A percentile compares a stretch with the other conserved stretches of the same genome.
phyloP scores from a whole-genome alignment of 2,329 filamentous ascomycete species.

The Elsinoe arachidis region DNA sequence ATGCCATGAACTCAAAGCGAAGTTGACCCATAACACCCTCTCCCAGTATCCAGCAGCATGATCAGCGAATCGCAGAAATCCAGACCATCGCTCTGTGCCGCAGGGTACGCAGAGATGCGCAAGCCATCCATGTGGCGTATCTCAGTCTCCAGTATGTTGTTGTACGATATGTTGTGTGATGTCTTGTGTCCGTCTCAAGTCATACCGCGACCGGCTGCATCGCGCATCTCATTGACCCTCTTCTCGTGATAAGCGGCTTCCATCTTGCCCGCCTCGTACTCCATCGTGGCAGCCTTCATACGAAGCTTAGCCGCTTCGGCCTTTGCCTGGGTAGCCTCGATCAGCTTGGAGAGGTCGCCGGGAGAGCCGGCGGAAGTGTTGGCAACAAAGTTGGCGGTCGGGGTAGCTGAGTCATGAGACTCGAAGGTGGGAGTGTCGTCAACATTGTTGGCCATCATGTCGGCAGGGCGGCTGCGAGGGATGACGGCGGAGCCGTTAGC shows the following conservation, averaged over 20 bases:
- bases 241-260: not conserved
- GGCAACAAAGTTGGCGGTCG: not conserved
- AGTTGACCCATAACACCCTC: not conserved
- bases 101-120: no score
- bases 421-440: not conserved
- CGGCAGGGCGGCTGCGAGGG: not conserved
- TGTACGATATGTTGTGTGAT: not conserved
- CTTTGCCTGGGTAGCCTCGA: slow-evolving; percentile 11
- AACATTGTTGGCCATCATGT: not conserved
- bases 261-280: not conserved
- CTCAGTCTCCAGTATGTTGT: not conserved
- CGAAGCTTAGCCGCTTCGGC: slow-evolving; percentile 6
- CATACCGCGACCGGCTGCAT: not conserved
- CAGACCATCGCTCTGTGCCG: no score
- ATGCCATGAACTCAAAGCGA: not conserved
- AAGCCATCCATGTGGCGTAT: not conserved
- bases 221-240: not conserved
- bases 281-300: not conserved
- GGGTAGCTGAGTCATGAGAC: not conserved
- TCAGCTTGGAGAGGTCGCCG: slow-evolving; percentile 6
- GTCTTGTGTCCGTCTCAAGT: not conserved
- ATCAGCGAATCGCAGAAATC: not conserved
- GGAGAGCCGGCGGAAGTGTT: not conserved
- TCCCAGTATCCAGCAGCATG: not conserved
- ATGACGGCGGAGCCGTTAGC: not conserved